A percentile compares a stretch with the other conserved stretches of the same genome.
These are phyloP conservation scores for Crucibulum laeve DNA, from an alignment of 768 basidiomycete species.

Conservation along the genomic window DNA sequence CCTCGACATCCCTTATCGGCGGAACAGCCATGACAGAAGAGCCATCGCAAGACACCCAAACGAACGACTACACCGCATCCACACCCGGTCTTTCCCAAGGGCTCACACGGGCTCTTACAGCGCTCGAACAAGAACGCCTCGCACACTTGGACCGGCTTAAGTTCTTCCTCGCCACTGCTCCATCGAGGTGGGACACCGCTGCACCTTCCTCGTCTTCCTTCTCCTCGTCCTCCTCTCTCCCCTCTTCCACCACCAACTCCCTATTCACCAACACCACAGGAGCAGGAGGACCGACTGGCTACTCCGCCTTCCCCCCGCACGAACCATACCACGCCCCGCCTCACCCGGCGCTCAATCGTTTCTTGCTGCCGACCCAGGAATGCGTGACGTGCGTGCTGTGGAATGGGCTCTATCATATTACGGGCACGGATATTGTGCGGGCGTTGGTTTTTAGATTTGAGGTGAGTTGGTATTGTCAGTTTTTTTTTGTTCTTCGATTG, in stretches of 20 bases:
- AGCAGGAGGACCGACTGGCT: constrained; percentile 6
- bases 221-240: constrained; percentile 11
- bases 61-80: constrained; percentile 11
- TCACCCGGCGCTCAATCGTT: constrained; percentile 81
- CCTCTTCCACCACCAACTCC: constrained; percentile 3
- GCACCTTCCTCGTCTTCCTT: constrained; percentile 19
- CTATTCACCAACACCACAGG: neutral
- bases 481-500: constrained; percentile 1
- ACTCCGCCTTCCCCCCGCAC: constrained; percentile 10
- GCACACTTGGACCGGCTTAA: constrained; percentile 81
- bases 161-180: constrained; percentile 85
- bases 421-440: constrained; percentile 94
- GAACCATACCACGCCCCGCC: constrained; percentile 41
- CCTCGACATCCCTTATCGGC: constrained; percentile 4
- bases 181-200: constrained; percentile 61
- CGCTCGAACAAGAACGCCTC: constrained; percentile 64
- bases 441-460: constrained; percentile 94
- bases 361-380: constrained; percentile 83
- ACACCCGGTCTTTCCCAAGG: constrained; percentile 32
- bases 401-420: constrained; percentile 90
- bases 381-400: constrained; percentile 90
- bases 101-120: constrained; percentile 54
- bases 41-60: constrained; percentile 3
- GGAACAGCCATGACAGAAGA: constrained; percentile 2
- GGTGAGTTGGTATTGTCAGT: constrained; percentile 30